Percentiles rank a stretch among this genome's conserved stretches.
Evolutionary conservation across 2,329 filamentous ascomycete genomes (phyloP).

Genomic region (Plectosphaerella cucumerina): DNA sequence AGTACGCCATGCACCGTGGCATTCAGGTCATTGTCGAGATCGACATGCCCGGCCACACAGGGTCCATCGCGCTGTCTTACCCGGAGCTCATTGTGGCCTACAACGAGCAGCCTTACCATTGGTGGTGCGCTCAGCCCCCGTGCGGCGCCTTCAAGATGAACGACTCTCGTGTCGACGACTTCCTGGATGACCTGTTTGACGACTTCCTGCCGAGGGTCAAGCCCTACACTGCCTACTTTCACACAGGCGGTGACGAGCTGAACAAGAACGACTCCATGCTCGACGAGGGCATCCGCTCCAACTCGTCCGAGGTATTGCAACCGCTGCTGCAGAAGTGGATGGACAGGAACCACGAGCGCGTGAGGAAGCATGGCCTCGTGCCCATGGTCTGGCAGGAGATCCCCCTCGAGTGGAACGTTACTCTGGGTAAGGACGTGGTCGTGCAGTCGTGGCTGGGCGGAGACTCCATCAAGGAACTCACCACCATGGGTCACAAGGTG

Average conservation of each 20-base stretch:
- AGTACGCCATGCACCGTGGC: constrained; percentile 64
- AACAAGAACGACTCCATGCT: constrained; percentile 71
- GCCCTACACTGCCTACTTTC: constrained; percentile 71
- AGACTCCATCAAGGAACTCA: constrained; percentile 55
- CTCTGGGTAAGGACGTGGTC: constrained; percentile 64
- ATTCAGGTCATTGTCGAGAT: constrained; percentile 72
- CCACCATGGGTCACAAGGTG: constrained; percentile 62
- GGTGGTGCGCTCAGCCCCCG: constrained; percentile 59
- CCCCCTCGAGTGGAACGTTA: constrained; percentile 72
- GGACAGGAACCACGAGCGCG: constrained; percentile 61
- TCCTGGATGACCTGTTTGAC: constrained; percentile 67
- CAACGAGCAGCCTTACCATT: constrained; percentile 50
- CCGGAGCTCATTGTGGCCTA: constrained; percentile 70
- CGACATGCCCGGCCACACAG: constrained; percentile 77
- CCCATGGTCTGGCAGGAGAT: constrained; percentile 91
- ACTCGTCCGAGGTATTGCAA: constrained; percentile 58
- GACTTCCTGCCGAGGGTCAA: constrained; percentile 70
- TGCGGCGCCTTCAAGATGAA: constrained; percentile 75
- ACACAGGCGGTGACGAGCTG: constrained; percentile 85
- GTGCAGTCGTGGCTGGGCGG: constrained; percentile 76
- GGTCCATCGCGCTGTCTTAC: constrained; percentile 59
- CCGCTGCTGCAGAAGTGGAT: constrained; percentile 78
- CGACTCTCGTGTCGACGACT: constrained; percentile 62
- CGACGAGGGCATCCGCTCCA: constrained; percentile 68
- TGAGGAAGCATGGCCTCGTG: constrained; percentile 59